These are phyloP conservation scores for Isoetes taiwanensis DNA, from an alignment of 75 land plant genomes.

Conservation along the genomic window DNA sequence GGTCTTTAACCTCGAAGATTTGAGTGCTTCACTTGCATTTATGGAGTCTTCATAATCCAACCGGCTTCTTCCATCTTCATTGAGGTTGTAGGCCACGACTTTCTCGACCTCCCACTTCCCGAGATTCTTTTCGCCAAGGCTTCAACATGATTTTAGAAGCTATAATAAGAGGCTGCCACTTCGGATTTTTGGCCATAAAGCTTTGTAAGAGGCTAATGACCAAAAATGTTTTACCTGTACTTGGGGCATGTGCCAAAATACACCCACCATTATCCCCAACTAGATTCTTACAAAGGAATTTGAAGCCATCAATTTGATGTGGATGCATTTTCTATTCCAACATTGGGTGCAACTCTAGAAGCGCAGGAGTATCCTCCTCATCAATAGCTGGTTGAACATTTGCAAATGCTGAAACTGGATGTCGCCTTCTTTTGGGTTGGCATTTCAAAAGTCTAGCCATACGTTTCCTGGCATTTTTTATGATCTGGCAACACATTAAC, in stretches of 20 bases:
- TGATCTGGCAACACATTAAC: too few species aligned
- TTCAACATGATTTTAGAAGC: conserved; percentile 71
- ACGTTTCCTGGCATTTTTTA: too few species aligned
- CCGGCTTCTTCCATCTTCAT: conserved; percentile 34
- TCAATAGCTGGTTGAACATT: too few species aligned
- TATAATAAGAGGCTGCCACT: conserved; percentile 55
- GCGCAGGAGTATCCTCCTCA: too few species aligned
- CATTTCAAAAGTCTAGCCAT: too few species aligned
- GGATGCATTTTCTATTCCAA: conserved; percentile 43
- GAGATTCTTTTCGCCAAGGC: conserved; percentile 72
- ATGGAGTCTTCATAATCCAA: conserved; percentile 23
- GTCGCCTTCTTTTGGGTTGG: too few species aligned
- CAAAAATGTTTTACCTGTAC: conserved; percentile 86
- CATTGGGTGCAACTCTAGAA: conserved; percentile 44
- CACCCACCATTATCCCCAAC: conserved; percentile 70
- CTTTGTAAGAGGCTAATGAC: conserved; percentile 73
- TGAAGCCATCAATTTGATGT: conserved; percentile 76
- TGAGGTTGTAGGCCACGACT: conserved; percentile 35
- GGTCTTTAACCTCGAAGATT: conserved; percentile 46
- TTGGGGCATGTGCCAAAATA: conserved; percentile 91
- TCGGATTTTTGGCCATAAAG: conserved; percentile 53
- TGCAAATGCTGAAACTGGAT: too few species aligned
- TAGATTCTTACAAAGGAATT: conserved; percentile 49
- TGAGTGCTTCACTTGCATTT: conserved; percentile 22
- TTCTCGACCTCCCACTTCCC: conserved; percentile 72